Evolutionary conservation across 192 early-diverging fungal genomes (phyloP).

Genomic region (Backusella sp.): DNA sequence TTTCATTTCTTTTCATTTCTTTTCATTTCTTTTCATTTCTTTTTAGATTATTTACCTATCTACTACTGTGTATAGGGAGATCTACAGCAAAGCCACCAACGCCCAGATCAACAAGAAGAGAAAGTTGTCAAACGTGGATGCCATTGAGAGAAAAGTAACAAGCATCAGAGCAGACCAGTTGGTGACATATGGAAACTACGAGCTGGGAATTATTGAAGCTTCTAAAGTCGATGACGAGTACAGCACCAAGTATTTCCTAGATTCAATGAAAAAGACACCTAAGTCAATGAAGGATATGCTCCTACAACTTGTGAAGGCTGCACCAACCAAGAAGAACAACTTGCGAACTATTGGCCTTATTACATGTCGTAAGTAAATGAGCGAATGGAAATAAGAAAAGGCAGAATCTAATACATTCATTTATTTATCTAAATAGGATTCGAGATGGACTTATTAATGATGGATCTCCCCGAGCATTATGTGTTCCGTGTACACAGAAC

Average conservation of each 20-base stretch:
- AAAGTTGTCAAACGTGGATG: neutral
- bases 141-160: neutral
- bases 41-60: neutral
- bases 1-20: neutral
- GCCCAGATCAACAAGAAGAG: neutral
- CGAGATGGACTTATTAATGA: neutral
- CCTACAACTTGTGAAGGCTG: neutral
- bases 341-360: neutral
- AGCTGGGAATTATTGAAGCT: neutral
- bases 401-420: neutral
- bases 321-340: neutral
- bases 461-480: neutral
- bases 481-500: neutral
- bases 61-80: neutral
- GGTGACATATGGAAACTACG: neutral
- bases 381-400: neutral
- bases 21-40: neutral
- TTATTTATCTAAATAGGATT: neutral
- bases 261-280: neutral
- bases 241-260: neutral
- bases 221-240: neutral
- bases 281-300: neutral
- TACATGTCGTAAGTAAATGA: neutral
- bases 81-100: neutral
- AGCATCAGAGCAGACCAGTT: neutral